Base-by-base conservation (phyloP, 2,329 filamentous ascomycete genomes). In the Diaporthe sp. region DNA sequence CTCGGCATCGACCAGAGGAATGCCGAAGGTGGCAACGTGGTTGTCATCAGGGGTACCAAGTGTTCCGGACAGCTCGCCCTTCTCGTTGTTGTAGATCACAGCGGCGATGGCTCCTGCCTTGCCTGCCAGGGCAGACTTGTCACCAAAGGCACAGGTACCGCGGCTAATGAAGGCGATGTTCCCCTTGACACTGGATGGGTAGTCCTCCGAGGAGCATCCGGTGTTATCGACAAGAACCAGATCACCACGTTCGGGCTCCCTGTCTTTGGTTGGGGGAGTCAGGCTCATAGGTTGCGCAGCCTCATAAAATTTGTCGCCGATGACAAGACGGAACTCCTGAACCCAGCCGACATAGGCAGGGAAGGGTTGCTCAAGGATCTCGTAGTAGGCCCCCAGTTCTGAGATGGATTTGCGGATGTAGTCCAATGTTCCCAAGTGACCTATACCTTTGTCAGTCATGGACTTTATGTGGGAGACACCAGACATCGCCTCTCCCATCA, bases 11-110 rank as follows among this genome's bases (percentile, higher is more conserved):
- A 86, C 84, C 28, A 89, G 87, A 2, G 89, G 89, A 33, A 96
- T 84, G 1, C 92, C 92, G 74, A 95, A 92, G 1, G 92, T 94
- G 0, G 94, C 90, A 7, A 94, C 86, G 78, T 95, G 89, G 69
- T 91, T 79, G 15, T 87, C 85, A 0, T 85, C 84, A 0, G 92
- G 91, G 0, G 85, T 86, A 15, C 92, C 93, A 4, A 97, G 86
- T 1, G 94, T 96, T 54, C 94, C 94, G 68, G 88, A 87, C 0
- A 95, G 83, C 4, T 84, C 82, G 2, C 90, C 93, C 1, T 88
- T 83, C 66, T 91, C 90, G 77, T 92, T 93, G 85, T 96, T 95
- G 84, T 94, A 96, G 67, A 97, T 87, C 19, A 97, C 84, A 0
- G 92, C 93, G 2, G 92, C 94, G 4, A 90, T 82, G 7, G 94